Percentiles rank a stretch among this genome's conserved stretches.
phyloP scores from a whole-genome alignment of 768 basidiomycete species.

The Daedaleopsis sinensis region DNA sequence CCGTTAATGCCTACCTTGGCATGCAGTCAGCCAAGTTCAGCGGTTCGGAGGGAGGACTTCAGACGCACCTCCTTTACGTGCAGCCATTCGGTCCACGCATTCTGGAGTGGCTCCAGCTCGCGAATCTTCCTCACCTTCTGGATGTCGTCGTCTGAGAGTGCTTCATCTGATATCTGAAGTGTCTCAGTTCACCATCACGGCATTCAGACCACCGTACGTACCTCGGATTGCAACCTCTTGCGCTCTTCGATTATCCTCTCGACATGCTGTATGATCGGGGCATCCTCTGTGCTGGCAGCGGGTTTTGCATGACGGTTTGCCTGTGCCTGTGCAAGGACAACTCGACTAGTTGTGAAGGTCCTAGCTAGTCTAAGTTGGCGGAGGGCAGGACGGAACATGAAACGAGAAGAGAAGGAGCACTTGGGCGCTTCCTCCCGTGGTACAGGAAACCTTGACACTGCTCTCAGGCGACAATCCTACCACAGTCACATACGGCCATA shows the following conservation, averaged over 20 bases:
- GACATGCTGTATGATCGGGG: conserved; percentile 29
- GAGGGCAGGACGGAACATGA: conserved; percentile 10
- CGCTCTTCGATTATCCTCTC: conserved; percentile 26
- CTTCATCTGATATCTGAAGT: conserved; percentile 52
- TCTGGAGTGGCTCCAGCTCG: conserved; percentile 66
- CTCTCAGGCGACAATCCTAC: neutral
- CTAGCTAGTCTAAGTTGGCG: neutral
- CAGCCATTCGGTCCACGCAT: conserved; percentile 70
- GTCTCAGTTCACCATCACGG: neutral
- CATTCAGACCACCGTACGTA: neutral
- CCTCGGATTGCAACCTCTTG: conserved; percentile 24
- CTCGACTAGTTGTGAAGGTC: neutral
- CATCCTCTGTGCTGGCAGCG: conserved; percentile 7
- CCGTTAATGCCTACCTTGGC: conserved; percentile 62
- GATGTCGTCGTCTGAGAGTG: conserved; percentile 58
- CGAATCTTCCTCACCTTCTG: conserved; percentile 61
- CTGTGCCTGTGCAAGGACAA: conserved; percentile 4
- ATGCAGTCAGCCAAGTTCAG: conserved; percentile 4
- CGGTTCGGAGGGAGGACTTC: too few species aligned
- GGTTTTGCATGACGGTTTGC: conserved; percentile 1
- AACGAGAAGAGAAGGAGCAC: neutral
- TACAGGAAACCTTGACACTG: neutral
- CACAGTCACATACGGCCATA: neutral
- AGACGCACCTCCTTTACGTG: conserved; percentile 56
- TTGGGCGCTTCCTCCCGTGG: neutral